Percentiles rank a stretch among this genome's conserved stretches.
These are phyloP conservation scores for Diaporthe sp. DNA, from an alignment of 2,329 filamentous ascomycete species.

Conservation along the genomic window DNA sequence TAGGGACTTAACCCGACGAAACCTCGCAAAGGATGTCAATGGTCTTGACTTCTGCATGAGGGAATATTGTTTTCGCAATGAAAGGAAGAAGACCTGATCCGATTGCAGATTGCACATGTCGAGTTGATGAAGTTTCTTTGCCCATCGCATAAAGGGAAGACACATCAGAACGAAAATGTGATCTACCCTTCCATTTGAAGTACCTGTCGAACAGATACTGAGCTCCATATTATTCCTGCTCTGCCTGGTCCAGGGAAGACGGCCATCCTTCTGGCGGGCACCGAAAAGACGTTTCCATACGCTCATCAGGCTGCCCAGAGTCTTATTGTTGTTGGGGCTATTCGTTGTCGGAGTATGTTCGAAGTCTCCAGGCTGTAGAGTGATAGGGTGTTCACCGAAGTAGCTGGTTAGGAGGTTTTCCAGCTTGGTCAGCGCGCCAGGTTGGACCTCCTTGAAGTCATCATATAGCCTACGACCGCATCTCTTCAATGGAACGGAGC, in stretches of 20 bases:
- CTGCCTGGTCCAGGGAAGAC: background rate
- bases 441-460: constrained; percentile 21
- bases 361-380: background rate
- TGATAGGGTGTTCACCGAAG: background rate
- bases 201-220: background rate
- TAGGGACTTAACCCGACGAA: constrained; percentile 2
- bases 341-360: accelerated
- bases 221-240: background rate
- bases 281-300: background rate
- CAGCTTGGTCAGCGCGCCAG: background rate
- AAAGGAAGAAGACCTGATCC: constrained; percentile 43
- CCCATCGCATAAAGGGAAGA: constrained; percentile 41
- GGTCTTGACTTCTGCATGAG: constrained; percentile 40
- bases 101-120: constrained; percentile 44
- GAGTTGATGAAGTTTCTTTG: constrained; percentile 40
- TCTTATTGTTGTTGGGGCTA: background rate
- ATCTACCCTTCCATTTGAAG: background rate
- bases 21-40: constrained; percentile 3
- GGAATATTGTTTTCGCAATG: constrained; percentile 39
- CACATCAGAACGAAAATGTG: constrained; percentile 42
- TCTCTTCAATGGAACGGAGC: background rate
- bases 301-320: background rate
- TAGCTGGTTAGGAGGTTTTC: background rate
- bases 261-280: background rate
- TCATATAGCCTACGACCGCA: constrained; percentile 29